phyloP scores from a whole-genome alignment of 1,139 yeast species.

The Blastobotrys indianensis region DNA sequence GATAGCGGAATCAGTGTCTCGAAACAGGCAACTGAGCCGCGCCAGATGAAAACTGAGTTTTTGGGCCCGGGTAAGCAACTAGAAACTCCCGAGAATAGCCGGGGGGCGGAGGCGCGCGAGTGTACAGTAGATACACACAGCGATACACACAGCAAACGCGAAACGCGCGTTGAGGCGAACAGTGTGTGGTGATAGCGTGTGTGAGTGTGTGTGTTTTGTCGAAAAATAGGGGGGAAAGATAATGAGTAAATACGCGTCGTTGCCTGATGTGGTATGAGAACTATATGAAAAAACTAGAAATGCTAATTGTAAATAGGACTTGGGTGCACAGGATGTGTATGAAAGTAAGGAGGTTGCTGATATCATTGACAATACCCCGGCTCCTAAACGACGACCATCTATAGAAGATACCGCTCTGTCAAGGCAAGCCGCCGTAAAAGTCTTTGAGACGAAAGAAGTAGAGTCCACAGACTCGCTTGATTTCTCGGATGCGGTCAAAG shows the following conservation, averaged over 20 bases:
- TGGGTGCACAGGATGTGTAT: constrained; percentile 17
- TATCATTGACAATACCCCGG: not conserved
- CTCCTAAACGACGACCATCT: constrained; percentile 5
- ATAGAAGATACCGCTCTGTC: constrained; percentile 1
- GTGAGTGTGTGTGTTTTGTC: no score
- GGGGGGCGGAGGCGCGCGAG: no score
- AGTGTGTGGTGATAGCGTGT: no score
- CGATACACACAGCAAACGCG: no score
- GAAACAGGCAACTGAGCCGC: not conserved
- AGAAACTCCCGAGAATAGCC: no score
- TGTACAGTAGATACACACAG: no score
- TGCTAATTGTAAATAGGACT: constrained; percentile 13
- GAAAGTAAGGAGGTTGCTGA: constrained; percentile 16
- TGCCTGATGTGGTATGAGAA: constrained; percentile 21
- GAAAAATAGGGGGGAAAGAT: no score
- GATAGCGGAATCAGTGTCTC: not conserved
- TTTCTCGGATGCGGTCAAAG: constrained; percentile 10
- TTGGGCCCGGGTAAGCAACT: not conserved
- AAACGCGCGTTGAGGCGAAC: no score
- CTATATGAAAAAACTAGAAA: not conserved
- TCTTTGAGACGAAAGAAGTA: constrained; percentile 18
- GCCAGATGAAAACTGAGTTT: not conserved
- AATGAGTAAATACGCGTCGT: constrained; percentile 16
- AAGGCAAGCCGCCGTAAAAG: not conserved
- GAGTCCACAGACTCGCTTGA: constrained; percentile 14